Evolutionary conservation across 768 basidiomycete species (phyloP).

Genomic region (Agaricus subrufescens): DNA sequence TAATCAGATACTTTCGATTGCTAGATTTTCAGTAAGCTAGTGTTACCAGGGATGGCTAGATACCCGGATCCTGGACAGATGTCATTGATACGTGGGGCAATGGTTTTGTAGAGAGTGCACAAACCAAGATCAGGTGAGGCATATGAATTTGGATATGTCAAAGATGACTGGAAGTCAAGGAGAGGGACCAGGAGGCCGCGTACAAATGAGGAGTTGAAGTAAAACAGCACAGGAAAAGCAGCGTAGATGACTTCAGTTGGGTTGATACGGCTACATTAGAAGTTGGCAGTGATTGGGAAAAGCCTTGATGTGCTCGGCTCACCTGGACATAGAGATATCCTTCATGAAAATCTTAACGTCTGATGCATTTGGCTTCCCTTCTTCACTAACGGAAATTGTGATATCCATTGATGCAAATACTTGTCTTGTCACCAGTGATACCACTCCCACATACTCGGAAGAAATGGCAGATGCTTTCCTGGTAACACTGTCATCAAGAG

Average conservation of each 20-base stretch:
- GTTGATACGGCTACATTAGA: slow-evolving; percentile 24
- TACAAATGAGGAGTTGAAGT: slow-evolving; percentile 34
- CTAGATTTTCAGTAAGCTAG: slow-evolving; percentile 11
- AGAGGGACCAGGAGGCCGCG: slow-evolving; percentile 42
- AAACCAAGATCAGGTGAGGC: slow-evolving; percentile 29
- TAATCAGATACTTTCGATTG: slow-evolving; percentile 17
- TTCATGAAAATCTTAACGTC: slow-evolving; percentile 46
- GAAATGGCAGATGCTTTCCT: slow-evolving; percentile 32
- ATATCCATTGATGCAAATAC: slow-evolving; percentile 43
- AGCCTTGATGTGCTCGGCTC: slow-evolving; percentile 7
- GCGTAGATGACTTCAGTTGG: slow-evolving; percentile 43
- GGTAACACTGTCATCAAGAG: slow-evolving; percentile 34
- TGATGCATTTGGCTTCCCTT: slow-evolving; percentile 24
- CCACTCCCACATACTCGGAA: slow-evolving; percentile 33
- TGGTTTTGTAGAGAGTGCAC: neutral
- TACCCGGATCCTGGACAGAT: slow-evolving; percentile 8
- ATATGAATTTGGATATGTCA: slow-evolving; percentile 17
- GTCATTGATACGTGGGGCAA: neutral
- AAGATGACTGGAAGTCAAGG: slow-evolving; percentile 39
- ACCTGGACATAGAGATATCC: slow-evolving; percentile 36
- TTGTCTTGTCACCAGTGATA: slow-evolving; percentile 39
- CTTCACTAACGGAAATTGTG: slow-evolving; percentile 27
- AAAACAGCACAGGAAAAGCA: slow-evolving; percentile 37
- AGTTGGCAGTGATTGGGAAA: neutral
- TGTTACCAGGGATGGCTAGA: slow-evolving; percentile 13